Evolutionary conservation across 179 eudicot genomes (phyloP).

Genomic region (Amaranthus tricolor): DNA sequence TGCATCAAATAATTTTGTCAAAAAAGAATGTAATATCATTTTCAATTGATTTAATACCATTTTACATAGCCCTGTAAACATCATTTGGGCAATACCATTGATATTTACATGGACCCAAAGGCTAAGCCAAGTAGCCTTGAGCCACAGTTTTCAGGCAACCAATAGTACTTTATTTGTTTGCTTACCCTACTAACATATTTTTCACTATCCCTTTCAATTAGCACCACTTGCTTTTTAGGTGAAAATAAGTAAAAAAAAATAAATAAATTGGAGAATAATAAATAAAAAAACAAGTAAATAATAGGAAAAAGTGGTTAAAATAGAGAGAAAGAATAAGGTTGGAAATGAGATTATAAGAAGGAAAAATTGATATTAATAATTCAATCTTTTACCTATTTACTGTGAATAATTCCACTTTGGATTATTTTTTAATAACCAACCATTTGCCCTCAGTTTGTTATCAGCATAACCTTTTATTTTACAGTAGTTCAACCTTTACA

Average conservation of each 20-base stretch:
- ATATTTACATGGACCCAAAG: constrained; percentile 7
- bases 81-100: background rate
- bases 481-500: too few species aligned
- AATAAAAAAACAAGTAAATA: too few species aligned
- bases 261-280: background rate
- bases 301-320: too few species aligned
- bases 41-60: constrained; percentile 8
- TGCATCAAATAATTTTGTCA: background rate
- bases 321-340: too few species aligned
- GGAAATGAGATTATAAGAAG: too few species aligned
- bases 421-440: too few species aligned
- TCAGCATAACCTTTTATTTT: too few species aligned
- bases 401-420: too few species aligned
- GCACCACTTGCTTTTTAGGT: background rate
- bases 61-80: background rate
- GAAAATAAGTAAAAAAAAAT: background rate
- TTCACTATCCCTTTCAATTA: background rate
- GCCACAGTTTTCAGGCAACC: constrained; percentile 5
- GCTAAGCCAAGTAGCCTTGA: background rate
- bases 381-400: too few species aligned
- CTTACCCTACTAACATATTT: background rate
- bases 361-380: too few species aligned
- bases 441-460: too few species aligned
- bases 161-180: background rate
- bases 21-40: constrained; percentile 11